phyloP scores from a whole-genome alignment of 169 alveolate species.

The Plasmodium cynomolgi region DNA sequence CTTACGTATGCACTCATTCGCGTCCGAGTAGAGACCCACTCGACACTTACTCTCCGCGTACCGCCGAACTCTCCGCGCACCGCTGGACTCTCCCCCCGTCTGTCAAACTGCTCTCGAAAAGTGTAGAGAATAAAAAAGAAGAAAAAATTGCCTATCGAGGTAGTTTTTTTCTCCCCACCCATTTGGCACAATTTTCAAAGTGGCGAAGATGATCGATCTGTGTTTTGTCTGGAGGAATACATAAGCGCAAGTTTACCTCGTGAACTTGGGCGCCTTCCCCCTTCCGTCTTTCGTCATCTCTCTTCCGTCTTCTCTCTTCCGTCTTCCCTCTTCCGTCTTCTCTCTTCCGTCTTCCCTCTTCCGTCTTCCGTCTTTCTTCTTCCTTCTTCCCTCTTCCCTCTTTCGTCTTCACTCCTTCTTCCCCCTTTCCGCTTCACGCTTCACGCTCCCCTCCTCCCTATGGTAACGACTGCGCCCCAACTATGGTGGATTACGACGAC shows the following conservation, averaged over 20 bases:
- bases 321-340: neutral
- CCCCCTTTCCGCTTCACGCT: neutral
- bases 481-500: slow-evolving; percentile 69
- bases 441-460: neutral
- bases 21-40: neutral
- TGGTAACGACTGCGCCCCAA: neutral
- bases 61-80: neutral
- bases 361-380: neutral
- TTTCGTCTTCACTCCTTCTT: neutral
- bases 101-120: neutral
- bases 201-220: neutral
- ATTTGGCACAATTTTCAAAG: neutral
- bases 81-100: neutral
- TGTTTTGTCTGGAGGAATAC: neutral
- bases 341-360: neutral
- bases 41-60: neutral
- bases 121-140: neutral
- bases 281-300: neutral
- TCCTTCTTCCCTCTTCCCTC: neutral
- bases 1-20: neutral
- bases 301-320: neutral
- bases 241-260: neutral
- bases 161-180: neutral
- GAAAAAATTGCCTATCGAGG: neutral
- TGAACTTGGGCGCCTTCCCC: neutral